Base-by-base conservation (phyloP, 139 green algal genomes). In the Micractinium conductrix region DNA sequence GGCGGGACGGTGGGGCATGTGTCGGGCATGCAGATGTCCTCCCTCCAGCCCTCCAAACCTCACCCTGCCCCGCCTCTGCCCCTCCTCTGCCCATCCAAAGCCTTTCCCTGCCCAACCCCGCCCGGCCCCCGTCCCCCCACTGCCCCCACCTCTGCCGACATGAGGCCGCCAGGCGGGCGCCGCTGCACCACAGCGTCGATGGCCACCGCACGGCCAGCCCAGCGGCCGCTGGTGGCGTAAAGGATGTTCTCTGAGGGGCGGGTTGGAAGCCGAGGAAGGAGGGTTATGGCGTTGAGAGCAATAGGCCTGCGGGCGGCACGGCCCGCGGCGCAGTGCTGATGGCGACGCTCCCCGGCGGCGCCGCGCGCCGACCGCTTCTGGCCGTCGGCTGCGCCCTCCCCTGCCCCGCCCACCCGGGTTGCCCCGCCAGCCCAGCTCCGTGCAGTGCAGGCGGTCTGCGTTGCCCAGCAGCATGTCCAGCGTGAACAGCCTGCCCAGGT, bases 161-260 rank as follows among this genome's bases (percentile, higher is more conserved):
- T 58, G 3, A 90, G 78, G 6, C 86, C 89, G 22, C 88, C 91
- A 12, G 94, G 94, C 14, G 95, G 95, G 6, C 93, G 88, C 38
- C 95, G 92, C 71, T 94, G 92, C 55, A 98, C 93, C 28, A 90
- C 91, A 6, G 92, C 91, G 78, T 98, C 95, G 30, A 98, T 97
- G 30, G 93, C 93, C 28, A 97, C 92, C 9, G 94, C 40, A 4
- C 87, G 85, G 1, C 87, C 83, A 5, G 79, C 86, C 81, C 68
- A 85, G 71, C 30, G 73, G 35, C n/a, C 90, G 80, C 12, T 24
- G 4, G 14, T n/a, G 73, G 83, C 79, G 60, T 76, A 90, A 53
- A 90, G 43, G 16, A 90, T 28, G 67, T 91, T 91, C 38, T 83
- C 67, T 82, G 76, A n/a, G n/a, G n/a, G n/a, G n/a, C n/a, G n/a